Conservation (phyloP, 257 asterid genomes). For the Craterostigma plantagineum region DNA sequence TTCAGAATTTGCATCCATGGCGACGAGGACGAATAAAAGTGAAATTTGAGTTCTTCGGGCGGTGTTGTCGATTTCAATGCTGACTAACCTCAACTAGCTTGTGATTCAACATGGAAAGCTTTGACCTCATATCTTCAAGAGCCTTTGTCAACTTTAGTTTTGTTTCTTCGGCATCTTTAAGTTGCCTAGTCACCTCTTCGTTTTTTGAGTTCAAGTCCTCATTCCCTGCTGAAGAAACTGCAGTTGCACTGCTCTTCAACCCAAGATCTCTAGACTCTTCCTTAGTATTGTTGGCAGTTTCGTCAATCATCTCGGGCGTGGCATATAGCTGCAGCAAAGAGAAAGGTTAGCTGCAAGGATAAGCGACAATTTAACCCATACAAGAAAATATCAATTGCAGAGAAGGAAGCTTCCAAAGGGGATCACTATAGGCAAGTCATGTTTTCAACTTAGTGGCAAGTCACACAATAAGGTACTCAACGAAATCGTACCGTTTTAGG, state of each 20-base stretch:
- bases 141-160: slow-evolving; percentile 21
- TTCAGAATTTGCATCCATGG: neutral
- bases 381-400: too few species aligned
- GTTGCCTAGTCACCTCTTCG: slow-evolving; percentile 12
- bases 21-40: too few species aligned
- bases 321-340: too few species aligned
- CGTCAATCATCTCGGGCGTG: too few species aligned
- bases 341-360: too few species aligned
- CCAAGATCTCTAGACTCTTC: too few species aligned
- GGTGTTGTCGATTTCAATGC: too few species aligned
- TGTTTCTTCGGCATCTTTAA: slow-evolving; percentile 22
- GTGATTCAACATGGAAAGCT: slow-evolving; percentile 31
- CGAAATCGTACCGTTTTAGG: slow-evolving; percentile 24
- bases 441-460: too few species aligned
- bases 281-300: too few species aligned
- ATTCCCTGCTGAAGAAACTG: slow-evolving; percentile 16
- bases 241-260: slow-evolving; percentile 7
- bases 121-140: slow-evolving; percentile 33
- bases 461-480: neutral
- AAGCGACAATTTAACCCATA: too few species aligned
- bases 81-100: slow-evolving; percentile 58
- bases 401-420: slow-evolving; percentile 6
- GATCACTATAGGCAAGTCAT: slow-evolving; percentile 9
- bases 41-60: too few species aligned
- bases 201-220: slow-evolving; percentile 13